A percentile compares a stretch with the other conserved stretches of the same genome.
Conservation (phyloP, 1,284 basidiomycete genomes). For the Ganoderma lucidum region DNA sequence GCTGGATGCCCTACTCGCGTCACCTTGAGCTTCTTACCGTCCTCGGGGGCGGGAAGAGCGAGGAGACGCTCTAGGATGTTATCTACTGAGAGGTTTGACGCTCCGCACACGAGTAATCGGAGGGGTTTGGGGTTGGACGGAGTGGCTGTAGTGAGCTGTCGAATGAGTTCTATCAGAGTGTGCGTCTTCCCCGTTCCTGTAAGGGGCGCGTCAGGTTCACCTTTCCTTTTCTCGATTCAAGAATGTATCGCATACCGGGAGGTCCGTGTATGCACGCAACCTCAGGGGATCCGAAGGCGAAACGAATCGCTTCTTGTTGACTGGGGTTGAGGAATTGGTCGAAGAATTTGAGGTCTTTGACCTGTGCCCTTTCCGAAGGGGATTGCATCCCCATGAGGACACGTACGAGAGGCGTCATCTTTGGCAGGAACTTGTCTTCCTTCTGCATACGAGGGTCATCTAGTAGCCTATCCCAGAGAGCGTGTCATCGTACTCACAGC, state of each 20-base stretch:
- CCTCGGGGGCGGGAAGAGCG: conserved; percentile 57
- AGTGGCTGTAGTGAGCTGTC: conserved; percentile 74
- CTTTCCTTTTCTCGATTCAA: no score
- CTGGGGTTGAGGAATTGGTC: conserved; percentile 83
- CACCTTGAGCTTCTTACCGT: conserved; percentile 59
- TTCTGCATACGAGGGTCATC: conserved; percentile 14
- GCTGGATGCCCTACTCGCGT: conserved; percentile 95
- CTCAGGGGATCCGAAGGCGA: conserved; percentile 76
- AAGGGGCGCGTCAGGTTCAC: conserved; percentile 18
- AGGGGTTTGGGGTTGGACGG: conserved; percentile 56
- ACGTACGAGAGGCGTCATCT: conserved; percentile 60
- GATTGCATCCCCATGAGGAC: conserved; percentile 72
- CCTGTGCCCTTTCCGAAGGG: conserved; percentile 48
- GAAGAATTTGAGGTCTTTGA: conserved; percentile 69
- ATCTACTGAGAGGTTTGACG: conserved; percentile 92
- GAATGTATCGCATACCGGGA: conserved; percentile 66
- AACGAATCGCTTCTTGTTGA: conserved; percentile 84
- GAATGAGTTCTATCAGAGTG: conserved; percentile 90
- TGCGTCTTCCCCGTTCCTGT: conserved; percentile 92
- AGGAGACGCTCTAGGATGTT: conserved; percentile 89
- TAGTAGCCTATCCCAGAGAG: neutral
- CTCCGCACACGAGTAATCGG: conserved; percentile 86
- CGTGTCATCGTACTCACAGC: conserved; percentile 25
- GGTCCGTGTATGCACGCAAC: conserved; percentile 97
- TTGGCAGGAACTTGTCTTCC: conserved; percentile 46